A percentile compares a stretch with the other conserved stretches of the same genome.
Conservation (phyloP, 176 grass and related monocot species). For the Carex scoparia region DNA sequence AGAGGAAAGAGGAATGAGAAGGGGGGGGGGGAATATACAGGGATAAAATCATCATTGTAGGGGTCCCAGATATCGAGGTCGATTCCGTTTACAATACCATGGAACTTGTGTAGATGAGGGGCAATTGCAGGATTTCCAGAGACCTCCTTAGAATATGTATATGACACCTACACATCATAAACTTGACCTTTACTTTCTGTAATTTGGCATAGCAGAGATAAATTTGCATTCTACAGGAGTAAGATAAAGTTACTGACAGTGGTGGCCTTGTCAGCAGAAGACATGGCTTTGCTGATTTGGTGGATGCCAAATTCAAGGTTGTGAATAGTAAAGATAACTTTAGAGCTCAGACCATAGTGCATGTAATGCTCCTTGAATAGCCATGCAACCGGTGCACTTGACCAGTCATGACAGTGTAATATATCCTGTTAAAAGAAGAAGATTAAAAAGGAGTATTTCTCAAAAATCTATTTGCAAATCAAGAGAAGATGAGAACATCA, state of each 20-base stretch:
- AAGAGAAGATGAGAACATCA: not conserved
- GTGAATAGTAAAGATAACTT: conserved; percentile 92
- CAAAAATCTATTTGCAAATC: conserved; percentile 2
- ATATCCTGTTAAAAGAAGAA: conserved; percentile 58
- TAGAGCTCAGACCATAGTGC: conserved; percentile 48
- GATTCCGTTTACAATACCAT: conserved; percentile 60
- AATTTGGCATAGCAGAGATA: not conserved
- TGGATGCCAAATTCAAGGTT: conserved; percentile 92
- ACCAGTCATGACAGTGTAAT: conserved; percentile 98
- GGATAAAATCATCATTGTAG: conserved; percentile 43
- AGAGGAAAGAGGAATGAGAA: not conserved
- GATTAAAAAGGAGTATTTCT: not conserved
- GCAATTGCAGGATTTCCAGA: conserved; percentile 77
- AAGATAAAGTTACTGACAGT: conserved; percentile 53
- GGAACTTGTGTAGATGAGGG: conserved; percentile 62
- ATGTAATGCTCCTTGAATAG: conserved; percentile 84
- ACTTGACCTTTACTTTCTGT: conserved; percentile 15
- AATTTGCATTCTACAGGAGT: conserved; percentile 8
- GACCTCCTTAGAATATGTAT: conserved; percentile 82
- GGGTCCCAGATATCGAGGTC: conserved; percentile 75
- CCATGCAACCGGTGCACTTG: conserved; percentile 92
- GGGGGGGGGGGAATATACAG: conserved; percentile 25
- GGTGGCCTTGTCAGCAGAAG: conserved; percentile 74
- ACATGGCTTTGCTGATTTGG: conserved; percentile 82
- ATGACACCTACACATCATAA: conserved; percentile 54